Evolutionary conservation across 352 stramenopile species (phyloP).

Genomic region (Globisporangium parvum): DNA sequence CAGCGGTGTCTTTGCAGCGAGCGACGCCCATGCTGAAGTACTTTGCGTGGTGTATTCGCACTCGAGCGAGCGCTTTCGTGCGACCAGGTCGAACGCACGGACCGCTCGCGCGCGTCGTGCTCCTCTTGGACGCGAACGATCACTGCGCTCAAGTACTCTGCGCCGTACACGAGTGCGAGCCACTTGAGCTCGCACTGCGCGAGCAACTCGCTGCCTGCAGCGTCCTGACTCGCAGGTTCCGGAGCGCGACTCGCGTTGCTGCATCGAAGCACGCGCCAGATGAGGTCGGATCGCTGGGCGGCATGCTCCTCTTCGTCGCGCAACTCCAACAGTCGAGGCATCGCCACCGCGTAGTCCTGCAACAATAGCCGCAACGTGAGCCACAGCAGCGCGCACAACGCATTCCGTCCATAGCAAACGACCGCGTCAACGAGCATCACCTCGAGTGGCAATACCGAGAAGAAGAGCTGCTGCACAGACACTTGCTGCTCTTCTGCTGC

Average conservation of each 20-base stretch:
- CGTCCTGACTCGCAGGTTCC: too few species aligned
- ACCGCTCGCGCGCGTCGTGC: not conserved
- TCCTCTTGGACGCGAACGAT: constrained; percentile 1
- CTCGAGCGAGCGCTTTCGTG: too few species aligned
- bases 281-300: constrained; percentile 14
- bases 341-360: constrained; percentile 16
- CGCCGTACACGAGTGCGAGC: constrained; percentile 1
- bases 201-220: not conserved
- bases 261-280: constrained; percentile 2
- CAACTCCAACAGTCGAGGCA: constrained; percentile 25
- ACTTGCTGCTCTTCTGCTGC: constrained; percentile 11
- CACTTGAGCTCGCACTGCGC: constrained; percentile 6
- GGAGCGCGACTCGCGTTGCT: not conserved
- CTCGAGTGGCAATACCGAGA: constrained; percentile 20
- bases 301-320: constrained; percentile 25
- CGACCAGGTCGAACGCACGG: too few species aligned
- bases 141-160: constrained; percentile 2
- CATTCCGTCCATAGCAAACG: not conserved
- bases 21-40: constrained; percentile 1
- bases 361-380: not conserved
- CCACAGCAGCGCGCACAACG: too few species aligned
- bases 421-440: not conserved
- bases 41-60: not conserved
- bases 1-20: not conserved
- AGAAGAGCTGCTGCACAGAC: constrained; percentile 11